phyloP scores from a whole-genome alignment of 208 protist genomes.

The Vickermania spadyakhi region DNA sequence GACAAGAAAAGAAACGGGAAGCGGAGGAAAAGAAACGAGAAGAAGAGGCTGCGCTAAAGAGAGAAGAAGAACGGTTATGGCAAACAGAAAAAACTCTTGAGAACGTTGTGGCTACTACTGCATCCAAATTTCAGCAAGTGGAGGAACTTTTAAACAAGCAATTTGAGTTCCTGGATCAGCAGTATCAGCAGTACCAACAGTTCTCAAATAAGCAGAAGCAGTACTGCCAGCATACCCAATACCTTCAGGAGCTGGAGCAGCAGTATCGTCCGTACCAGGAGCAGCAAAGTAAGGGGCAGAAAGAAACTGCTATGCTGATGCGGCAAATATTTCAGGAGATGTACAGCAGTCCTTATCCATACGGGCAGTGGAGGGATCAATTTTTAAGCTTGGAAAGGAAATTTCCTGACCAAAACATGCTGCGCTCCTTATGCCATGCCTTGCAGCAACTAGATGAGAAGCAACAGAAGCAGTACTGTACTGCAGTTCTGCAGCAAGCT shows the following conservation, averaged over 20 bases:
- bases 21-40: not conserved
- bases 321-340: not conserved
- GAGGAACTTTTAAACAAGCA: not conserved
- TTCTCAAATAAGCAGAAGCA: not conserved
- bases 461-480: not conserved
- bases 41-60: not conserved
- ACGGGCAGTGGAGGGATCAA: conserved; percentile 2
- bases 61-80: not conserved
- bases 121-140: not conserved
- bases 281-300: not conserved
- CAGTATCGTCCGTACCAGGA: not conserved
- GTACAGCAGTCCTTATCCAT: not conserved
- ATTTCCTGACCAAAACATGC: not conserved
- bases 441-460: conserved; percentile 4
- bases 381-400: not conserved
- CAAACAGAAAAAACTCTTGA: not conserved
- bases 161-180: not conserved
- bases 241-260: not conserved
- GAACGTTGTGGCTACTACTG: not conserved
- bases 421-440: not conserved
- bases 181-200: not conserved
- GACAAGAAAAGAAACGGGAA: not conserved
- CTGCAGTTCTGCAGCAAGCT: not conserved
- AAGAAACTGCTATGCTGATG: not conserved
- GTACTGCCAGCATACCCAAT: not conserved